Conservation (phyloP, 805 yeast genomes). For the Ogataea saltuana region DNA sequence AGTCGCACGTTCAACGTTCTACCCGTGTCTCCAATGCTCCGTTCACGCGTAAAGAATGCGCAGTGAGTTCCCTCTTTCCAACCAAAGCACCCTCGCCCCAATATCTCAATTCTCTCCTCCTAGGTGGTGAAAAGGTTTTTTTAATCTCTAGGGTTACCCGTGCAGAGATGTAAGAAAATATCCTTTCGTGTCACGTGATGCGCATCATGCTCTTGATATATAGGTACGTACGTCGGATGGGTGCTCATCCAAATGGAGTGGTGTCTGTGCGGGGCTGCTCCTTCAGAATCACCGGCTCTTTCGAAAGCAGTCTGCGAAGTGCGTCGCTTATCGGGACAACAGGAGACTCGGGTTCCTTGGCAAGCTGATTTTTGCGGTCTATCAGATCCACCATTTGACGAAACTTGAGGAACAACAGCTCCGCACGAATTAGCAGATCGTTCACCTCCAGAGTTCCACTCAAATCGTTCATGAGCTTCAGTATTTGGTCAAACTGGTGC, state of each 20-base stretch:
- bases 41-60: not conserved
- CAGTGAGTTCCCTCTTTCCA: conserved; percentile 1
- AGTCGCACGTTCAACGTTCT: too few relatives aligned
- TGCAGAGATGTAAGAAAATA: conserved; percentile 19
- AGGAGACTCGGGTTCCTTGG: not conserved
- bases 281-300: conserved; percentile 59
- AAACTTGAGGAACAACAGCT: conserved; percentile 77
- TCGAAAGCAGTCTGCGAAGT: conserved; percentile 59
- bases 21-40: not conserved
- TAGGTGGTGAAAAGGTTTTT: conserved; percentile 21
- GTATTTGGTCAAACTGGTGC: conserved; percentile 82
- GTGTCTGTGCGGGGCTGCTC: conserved; percentile 34
- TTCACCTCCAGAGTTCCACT: conserved; percentile 73
- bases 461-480: conserved; percentile 89
- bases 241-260: conserved; percentile 31
- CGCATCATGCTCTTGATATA: not conserved
- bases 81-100: conserved; percentile 6
- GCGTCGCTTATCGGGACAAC: conserved; percentile 45
- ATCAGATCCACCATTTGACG: conserved; percentile 76
- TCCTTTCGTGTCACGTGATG: conserved; percentile 1
- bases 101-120: not conserved
- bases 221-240: too few relatives aligned
- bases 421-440: conserved; percentile 81
- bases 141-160: conserved; percentile 9
- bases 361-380: conserved; percentile 47